Base-by-base conservation (phyloP, 2,329 filamentous ascomycete genomes). In the Colletotrichum siamense region DNA sequence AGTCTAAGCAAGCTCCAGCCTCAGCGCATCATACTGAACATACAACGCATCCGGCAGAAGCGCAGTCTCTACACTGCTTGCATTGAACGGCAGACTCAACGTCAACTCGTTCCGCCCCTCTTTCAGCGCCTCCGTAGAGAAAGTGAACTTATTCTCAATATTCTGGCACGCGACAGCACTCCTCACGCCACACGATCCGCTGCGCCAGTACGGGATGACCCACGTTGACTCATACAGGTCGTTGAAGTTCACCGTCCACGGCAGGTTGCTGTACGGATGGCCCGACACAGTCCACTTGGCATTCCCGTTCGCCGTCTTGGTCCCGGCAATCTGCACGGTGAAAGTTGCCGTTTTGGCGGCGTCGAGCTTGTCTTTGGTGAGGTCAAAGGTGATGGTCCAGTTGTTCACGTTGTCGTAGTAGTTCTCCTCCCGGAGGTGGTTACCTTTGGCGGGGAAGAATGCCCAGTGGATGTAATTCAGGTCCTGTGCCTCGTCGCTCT, bases 391-490 rank as follows among this genome's bases (percentile, higher is more conserved):
- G 32, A 93, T 84, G 1, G 89, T 92, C 91, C 91, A 92, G 81
- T 92, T 91, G 81, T 91, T 91, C 30, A 91, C 86, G 77, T 86
- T 86, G 24, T 86, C 84, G 57, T 84, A 83, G 66, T 88, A 87
- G 7, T 86, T 82, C 61, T 87, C 83, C 2, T 85, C 82, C 1
- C 89, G 85, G 5, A 85, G 69, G 16, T 82, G 87, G 81, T 92
- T 89, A 2, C 85, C 89, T 32, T 89, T 84, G 8, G 90, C 89
- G 2, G 91, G 91, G 79, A 92, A 93, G 10, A 92, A 91, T 73
- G 88, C 90, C 92, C 92, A 94, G 80, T 94, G 92, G 6, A 93
- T 89, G 71, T 93, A 93, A 82, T 94, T 94, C 76, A 92, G 85
- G 79, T 92, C 90, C 13, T 83, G 81, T 0, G 82, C 83, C 22